Percentiles rank a stretch among this genome's conserved stretches.
These are phyloP conservation scores for Phaffia rhodozyma DNA, from an alignment of 1,284 basidiomycete species.

Conservation along the genomic window DNA sequence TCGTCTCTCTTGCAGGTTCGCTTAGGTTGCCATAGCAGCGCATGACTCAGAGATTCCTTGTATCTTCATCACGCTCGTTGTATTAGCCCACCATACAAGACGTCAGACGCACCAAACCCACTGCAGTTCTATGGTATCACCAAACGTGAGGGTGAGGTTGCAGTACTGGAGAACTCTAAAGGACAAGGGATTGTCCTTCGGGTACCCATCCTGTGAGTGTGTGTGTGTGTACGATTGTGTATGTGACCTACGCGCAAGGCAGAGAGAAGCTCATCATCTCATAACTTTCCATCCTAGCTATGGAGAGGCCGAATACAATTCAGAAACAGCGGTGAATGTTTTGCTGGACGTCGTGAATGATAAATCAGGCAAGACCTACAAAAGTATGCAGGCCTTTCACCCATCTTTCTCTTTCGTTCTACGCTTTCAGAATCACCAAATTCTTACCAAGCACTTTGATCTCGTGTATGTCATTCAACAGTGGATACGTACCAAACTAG, in stretches of 20 bases:
- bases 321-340: slow-evolving; percentile 39
- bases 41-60: neutral
- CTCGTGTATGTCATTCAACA: neutral
- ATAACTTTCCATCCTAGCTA: slow-evolving; percentile 32
- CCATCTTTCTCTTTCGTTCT: neutral
- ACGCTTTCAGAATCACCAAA: neutral
- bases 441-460: neutral
- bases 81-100: slow-evolving; percentile 38
- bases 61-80: neutral
- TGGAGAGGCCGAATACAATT: slow-evolving; percentile 35
- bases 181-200: slow-evolving; percentile 19
- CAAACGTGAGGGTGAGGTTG: slow-evolving; percentile 32
- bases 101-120: slow-evolving; percentile 36
- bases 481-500: slow-evolving; percentile 37
- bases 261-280: neutral
- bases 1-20: neutral
- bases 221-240: no score
- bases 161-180: slow-evolving; percentile 22
- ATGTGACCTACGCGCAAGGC: no score
- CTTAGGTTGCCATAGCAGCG: neutral
- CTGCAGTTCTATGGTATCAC: slow-evolving; percentile 40
- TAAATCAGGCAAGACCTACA: slow-evolving; percentile 37
- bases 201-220: slow-evolving; percentile 35
- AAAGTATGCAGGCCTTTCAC: slow-evolving; percentile 21
- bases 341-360: slow-evolving; percentile 37